phyloP scores from a whole-genome alignment of 1,139 yeast genomes.

The Sugiyamaella paludigena region DNA sequence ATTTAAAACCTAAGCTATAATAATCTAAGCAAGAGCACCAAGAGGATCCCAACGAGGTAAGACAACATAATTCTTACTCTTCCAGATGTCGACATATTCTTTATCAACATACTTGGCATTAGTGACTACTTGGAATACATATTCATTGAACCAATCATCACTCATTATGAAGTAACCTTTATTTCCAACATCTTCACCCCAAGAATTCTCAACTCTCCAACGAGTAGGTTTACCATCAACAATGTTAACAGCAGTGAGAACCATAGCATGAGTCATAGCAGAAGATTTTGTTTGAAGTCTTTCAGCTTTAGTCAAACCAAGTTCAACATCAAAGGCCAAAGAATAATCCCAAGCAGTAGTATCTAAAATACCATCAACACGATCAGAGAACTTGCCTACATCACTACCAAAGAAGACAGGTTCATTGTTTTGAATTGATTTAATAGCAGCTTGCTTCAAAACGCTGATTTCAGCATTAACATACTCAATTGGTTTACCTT shows the following conservation, averaged over 20 bases:
- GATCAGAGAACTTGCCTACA: conserved; percentile 56
- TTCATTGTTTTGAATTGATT: conserved; percentile 56
- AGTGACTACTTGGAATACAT: conserved; percentile 63
- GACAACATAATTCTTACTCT: conserved; percentile 48
- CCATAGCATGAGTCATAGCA: conserved; percentile 70
- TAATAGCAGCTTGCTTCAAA: conserved; percentile 55
- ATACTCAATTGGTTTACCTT: conserved; percentile 63
- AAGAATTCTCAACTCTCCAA: conserved; percentile 70
- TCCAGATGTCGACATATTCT: conserved; percentile 49
- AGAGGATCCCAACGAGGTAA: conserved; percentile 67
- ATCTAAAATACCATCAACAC: conserved; percentile 53
- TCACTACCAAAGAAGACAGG: conserved; percentile 73
- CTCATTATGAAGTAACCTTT: conserved; percentile 64
- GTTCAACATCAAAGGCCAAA: conserved; percentile 52
- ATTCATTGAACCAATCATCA: conserved; percentile 66
- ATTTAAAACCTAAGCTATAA: not conserved
- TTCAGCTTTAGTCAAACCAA: conserved; percentile 52
- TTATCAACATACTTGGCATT: conserved; percentile 47
- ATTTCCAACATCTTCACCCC: conserved; percentile 62
- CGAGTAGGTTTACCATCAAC: conserved; percentile 52
- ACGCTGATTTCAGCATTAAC: conserved; percentile 52
- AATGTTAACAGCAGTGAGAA: conserved; percentile 59
- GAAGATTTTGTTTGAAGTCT: conserved; percentile 58
- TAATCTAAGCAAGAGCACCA: conserved; percentile 54
- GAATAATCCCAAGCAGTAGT: conserved; percentile 54